Evolutionary conservation across 1,139 yeast genomes (phyloP), one percentile per base, ranked within the genome.

Genomic region (Kluyveromyces marxianus): DNA sequence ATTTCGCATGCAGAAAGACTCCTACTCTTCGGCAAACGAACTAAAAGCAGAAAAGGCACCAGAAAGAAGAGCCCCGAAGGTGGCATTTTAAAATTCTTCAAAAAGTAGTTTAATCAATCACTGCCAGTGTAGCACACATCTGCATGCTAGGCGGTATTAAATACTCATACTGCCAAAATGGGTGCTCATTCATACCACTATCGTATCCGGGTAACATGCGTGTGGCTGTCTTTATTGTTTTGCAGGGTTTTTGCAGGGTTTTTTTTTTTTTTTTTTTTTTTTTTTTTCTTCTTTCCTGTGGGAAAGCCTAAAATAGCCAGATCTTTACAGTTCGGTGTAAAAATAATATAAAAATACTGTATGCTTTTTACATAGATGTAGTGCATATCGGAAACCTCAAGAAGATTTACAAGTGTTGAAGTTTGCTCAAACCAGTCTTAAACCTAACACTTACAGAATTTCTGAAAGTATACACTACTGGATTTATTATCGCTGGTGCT

Each of bases 1-100:
- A 45, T 60, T 4, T 54, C 65, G 1, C 41, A 55, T 7, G 66
- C 66, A 7, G 66, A 62, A 45, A 54, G 54, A 37, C 53, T 59
- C 33, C 48, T 62, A 6, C 43, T 61, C 26, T 53, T 54, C 32
- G 44, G 52, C n/a, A 44, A 43, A 6, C 28, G 38, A 34, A 14
- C 43, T 21, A 40, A 33, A 5, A 28, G 35, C 21, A 34, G 14
- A 10, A 5, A 26, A 29, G 14, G 26, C 37, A 30, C 21, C 33
- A 40, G 27, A 14, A 21, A 10, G n/a, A 30, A 27, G 35, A 28
- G 7, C 32, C 10, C 25, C 8, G 24, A 34, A n/a, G 37, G 35
- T 5, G 38, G 43, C 8, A 40, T 40, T 10, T n/a, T 40, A 7
- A 40, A 40, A 27, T 40, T 40, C 38, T 40, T 40, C 34, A 40